Evolutionary conservation across 2,329 filamentous ascomycete genomes (phyloP), one percentile per base, ranked within the genome.

Genomic region (Cyphellophora attinorum): DNA sequence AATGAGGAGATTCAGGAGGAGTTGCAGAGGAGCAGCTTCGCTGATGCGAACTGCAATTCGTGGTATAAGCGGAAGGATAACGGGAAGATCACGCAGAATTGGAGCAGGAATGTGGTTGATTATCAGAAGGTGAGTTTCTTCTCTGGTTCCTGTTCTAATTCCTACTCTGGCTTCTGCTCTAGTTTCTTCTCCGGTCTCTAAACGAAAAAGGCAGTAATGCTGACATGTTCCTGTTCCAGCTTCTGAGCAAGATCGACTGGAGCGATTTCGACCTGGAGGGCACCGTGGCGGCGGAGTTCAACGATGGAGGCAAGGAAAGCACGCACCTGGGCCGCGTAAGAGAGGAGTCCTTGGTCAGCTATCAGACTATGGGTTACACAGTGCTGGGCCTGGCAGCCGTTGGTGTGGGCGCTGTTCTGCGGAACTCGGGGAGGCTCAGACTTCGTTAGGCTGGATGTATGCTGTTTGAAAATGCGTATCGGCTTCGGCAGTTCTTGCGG

Each of bases 341-440:
- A 8, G 60, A 64, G 40, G 56, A 61, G 37, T 52, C 50, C 3
- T 42, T 52, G 5, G 38, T 62, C 3, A 50, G 52, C 31, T 48
- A 54, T 25, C 35, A 42, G 11, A 50, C 52, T 1, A 38, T 58
- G 43, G 36, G 93, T 80, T 59, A 91, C 81, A 39, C 84, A 77
- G 11, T 82, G 79, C 13, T 84, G 74, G 35, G 85, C 80, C 29
- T 84, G 84, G 51, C 86, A 74, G 54, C 80, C n/a, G 45, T 44
- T 11, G 41, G 45, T n/a, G 38, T 37, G 16, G 41, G 38, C 8
- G 23, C 41, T 12, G 32, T 33, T 21, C 33, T 46, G 13, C 37
- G 43, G 11, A 32, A 42, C 23, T 29, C 29, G 16, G 42, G 33
- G 13, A 35, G 45, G 19, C 27, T 42, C 29, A 38, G 40, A 30